Evolutionary conservation across 345 rosid genomes (phyloP).

Genomic region (rapeseed (Brassica napus)): DNA sequence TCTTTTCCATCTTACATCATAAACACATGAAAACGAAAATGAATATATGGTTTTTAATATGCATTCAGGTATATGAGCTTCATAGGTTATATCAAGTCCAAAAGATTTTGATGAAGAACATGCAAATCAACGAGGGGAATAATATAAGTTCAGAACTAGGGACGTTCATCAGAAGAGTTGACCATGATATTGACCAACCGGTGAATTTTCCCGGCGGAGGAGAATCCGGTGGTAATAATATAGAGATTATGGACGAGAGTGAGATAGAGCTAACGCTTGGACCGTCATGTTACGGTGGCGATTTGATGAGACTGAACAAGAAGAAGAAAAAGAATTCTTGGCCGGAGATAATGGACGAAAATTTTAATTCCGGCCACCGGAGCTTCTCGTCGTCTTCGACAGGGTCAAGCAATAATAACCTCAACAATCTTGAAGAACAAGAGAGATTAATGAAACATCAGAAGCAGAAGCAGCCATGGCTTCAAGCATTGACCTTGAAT

Average conservation of each 20-base stretch:
- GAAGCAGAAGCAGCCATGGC: conserved; percentile 64
- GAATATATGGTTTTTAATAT: background rate
- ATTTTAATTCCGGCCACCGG: conserved; percentile 58
- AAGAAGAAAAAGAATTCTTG: conserved; percentile 38
- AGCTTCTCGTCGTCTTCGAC: conserved; percentile 80
- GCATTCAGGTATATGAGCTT: conserved; percentile 73
- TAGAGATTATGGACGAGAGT: conserved; percentile 66
- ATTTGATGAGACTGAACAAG: conserved; percentile 43
- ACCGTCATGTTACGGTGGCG: conserved; percentile 48
- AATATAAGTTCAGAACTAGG: conserved; percentile 21
- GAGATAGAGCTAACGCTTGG: conserved; percentile 89
- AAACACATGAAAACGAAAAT: background rate
- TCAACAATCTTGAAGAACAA: conserved; percentile 51
- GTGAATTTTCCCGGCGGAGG: conserved; percentile 13
- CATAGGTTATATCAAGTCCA: conserved; percentile 86
- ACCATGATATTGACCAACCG: conserved; percentile 21
- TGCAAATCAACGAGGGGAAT: conserved; percentile 28
- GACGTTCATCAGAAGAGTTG: conserved; percentile 30
- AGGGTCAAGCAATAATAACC: conserved; percentile 57
- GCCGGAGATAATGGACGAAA: conserved; percentile 31
- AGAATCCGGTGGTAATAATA: conserved; percentile 40
- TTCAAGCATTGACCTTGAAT: conserved; percentile 79
- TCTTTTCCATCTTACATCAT: background rate
- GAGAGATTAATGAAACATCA: conserved; percentile 56
- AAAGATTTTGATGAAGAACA: conserved; percentile 73